Base-by-base conservation (phyloP, 106 monocot genomes). In the Dendrobium huoshanense region DNA sequence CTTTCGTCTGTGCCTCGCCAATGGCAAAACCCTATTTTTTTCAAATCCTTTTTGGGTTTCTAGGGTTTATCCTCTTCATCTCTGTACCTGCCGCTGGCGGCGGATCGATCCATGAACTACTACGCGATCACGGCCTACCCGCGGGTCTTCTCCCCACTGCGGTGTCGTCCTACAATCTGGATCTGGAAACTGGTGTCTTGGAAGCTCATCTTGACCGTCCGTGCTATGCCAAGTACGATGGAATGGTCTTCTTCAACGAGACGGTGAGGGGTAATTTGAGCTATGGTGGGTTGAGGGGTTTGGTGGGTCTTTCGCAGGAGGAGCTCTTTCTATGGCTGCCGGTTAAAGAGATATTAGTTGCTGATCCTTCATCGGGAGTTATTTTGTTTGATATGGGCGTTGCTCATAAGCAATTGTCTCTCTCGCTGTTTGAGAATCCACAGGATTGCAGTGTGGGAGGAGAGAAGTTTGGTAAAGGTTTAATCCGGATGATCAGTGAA, bases 251-350 rank as follows among this genome's bases (percentile, higher is more conserved):
- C 68, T 91, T 88, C 88, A 88, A 91, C 67, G 75, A 61, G 27
- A 67, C 72, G 43, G 83, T 88, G 13, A 79, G 73, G 75, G 91
- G 82, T 56, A 91, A 88, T 56, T 81, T 91, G 76, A 88, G 87
- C 85, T 89, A 81, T 75, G 91, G 91, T 29, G 79, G 85, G 77
- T 49, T 91, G 61, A 84, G 78, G 58, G 91, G 85, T 10, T 85
- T 91, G 40, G 72, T 78, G 42, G 91, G 91, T 3, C 55, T 91
- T 45, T 83, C 87, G 5, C 88, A 91, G 79, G 91, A 91, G 79
- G 88, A 91, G 80, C 91, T 91, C 76, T 91, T 91, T 61, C 77
- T 91, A 0, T 91, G 91, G 91, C 85, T 91, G 0, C 91, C 91
- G 11, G 85, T 91, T 22, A 91, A 81, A 56, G 85, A 84, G 54